These are phyloP conservation scores for Annulohypoxylon truncatum DNA, from an alignment of 2,329 filamentous ascomycete species.

Conservation along the genomic window DNA sequence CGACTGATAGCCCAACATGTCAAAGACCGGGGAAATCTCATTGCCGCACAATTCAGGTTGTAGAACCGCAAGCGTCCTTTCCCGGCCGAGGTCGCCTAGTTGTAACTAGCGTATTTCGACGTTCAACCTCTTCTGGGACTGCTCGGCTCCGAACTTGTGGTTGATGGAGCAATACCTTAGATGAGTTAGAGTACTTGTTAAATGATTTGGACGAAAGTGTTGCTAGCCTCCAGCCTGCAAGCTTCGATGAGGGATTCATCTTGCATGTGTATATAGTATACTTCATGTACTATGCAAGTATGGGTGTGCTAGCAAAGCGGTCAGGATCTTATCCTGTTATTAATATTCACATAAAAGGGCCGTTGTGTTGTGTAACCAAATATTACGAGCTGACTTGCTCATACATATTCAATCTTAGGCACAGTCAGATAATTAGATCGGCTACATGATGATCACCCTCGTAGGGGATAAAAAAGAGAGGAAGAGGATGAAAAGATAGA, in stretches of 20 bases:
- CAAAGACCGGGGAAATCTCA: constrained; percentile 22
- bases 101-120: background rate
- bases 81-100: constrained; percentile 5
- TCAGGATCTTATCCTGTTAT: constrained; percentile 6
- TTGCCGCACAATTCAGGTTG: constrained; percentile 8
- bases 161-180: background rate
- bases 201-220: background rate
- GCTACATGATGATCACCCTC: constrained; percentile 7
- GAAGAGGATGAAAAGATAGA: background rate
- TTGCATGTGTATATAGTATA: background rate
- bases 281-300: too few species aligned
- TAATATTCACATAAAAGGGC: constrained; percentile 17
- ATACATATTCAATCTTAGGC: constrained; percentile 1
- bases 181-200: background rate
- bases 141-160: constrained; percentile 27
- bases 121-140: constrained; percentile 3
- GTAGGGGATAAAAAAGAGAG: background rate
- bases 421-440: constrained; percentile 22
- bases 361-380: constrained; percentile 19
- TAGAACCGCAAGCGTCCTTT: constrained; percentile 16
- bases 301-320: constrained; percentile 13
- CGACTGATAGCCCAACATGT: constrained; percentile 14
- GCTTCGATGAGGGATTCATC: constrained; percentile 9
- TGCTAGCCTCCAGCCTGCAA: background rate
- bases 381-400: constrained; percentile 20